Conservation (phyloP, 108 stramenopile genomes). For the Pseudonitzschia multiseries region DNA sequence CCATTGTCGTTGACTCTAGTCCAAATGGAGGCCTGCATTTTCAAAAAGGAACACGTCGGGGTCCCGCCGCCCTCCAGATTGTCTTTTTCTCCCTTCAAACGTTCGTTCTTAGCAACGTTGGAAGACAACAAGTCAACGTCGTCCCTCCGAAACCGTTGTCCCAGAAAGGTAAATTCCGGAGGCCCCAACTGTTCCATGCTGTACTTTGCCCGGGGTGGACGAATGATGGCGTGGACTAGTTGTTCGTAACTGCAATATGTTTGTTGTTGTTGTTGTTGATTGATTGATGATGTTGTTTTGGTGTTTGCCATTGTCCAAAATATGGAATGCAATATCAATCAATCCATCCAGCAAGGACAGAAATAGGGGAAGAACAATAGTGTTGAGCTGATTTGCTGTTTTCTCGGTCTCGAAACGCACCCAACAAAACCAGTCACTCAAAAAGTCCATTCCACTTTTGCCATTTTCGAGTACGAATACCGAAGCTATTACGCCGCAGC, state of each 20-base stretch:
- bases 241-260: conserved; percentile 58
- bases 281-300: neutral
- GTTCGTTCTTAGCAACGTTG: neutral
- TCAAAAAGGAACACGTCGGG: conserved; percentile 1
- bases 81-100: neutral
- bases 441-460: too few relatives aligned
- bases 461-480: too few relatives aligned
- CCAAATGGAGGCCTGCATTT: conserved; percentile 18
- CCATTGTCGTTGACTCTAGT: neutral
- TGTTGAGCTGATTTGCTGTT: too few relatives aligned
- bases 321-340: too few relatives aligned
- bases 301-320: too few relatives aligned
- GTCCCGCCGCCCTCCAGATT: conserved; percentile 2
- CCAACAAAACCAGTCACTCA: too few relatives aligned
- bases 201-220: conserved; percentile 90
- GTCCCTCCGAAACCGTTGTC: conserved; percentile 72
- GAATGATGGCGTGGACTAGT: conserved; percentile 92
- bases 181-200: conserved; percentile 52
- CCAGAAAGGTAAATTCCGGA: conserved; percentile 59
- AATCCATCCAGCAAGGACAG: too few relatives aligned
- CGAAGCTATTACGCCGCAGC: too few relatives aligned
- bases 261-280: neutral
- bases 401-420: too few relatives aligned
- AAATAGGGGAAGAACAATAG: too few relatives aligned
- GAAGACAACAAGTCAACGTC: conserved; percentile 64